Base-by-base conservation (phyloP, 208 protist genomes). In the Crithidia sp. region DNA sequence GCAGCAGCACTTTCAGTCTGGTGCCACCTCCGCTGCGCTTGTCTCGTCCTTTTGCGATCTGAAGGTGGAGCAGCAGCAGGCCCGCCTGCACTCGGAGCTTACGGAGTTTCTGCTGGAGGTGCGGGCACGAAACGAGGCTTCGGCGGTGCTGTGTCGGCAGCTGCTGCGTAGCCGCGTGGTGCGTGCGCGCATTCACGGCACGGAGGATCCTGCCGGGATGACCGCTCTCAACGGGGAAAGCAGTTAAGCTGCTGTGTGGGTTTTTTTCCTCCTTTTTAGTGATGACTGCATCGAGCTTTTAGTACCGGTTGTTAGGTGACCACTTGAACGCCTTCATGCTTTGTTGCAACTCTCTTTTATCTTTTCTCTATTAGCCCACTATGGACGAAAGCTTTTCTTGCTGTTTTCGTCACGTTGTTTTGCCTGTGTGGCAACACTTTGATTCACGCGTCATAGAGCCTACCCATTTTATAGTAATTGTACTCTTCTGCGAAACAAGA, bases 41-140 rank as follows among this genome's bases (percentile, higher is more conserved):
- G 28, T 28, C 28, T 28, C 67, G 7, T 10, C 78, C 16, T 90
- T 84, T 53, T 73, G 82, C 17, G 89, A 94, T 67, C 71, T 74
- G 1, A 79, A 59, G 17, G 78, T 94, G 17, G 86, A 94, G 47
- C 55, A 73, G 19, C 50, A 82, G 39, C 77, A 84, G 54, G 77
- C 83, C 2, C 55, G 39, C 2, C 59, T 94, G 43, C 81, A 88
- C 67, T 62, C 76, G n/a, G 89, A 94, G 60, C 50, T 94, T 43
- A 86, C 84, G 36, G 75, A 77, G 13, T 61, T 91, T 64, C 54
- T 92, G 55, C 75, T 91, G 17, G 68, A 77, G 16, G 68, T 91
- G 5, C 68, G 85, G 0, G 55, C 39, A 2, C 36, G 53, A 16
- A 93, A 93, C 58, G 36, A 72, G 7, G 76, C 81, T 12, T 53